Evolutionary conservation across 2,329 filamentous ascomycete genomes (phyloP), one percentile per base, ranked within the genome.

Genomic region (Venturia oleaginea): DNA sequence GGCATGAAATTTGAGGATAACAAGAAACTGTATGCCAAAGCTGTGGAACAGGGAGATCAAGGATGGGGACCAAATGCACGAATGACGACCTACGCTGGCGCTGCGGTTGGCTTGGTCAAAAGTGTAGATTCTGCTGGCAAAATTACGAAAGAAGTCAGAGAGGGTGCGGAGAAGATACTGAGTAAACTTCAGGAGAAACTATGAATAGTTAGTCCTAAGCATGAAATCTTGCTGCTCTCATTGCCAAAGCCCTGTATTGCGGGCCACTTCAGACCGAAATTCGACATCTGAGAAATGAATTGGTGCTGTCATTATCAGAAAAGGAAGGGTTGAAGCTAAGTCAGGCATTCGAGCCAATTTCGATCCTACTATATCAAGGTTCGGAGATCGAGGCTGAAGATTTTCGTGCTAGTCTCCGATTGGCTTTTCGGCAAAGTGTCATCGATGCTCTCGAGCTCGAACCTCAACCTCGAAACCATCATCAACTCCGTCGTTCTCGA

Each of bases 21-120:
- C 60, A 77, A 76, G 69, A 72, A 69, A 63, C 65, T 78, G 66
- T 80, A 80, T 71, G 71, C 78, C 40, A 74, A 79, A 67, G 84
- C 83, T 46, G 69, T 81, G 69, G 72, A 77, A 2, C 81, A 84
- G 72, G 74, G 72, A 6, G 65, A 67, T 51, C 24, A 38, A 30
- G 65, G 82, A 60, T 81, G 83, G 81, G 84, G 83, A 30, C 74
- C 74, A 0, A 72, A 79, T 11, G 83, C 79, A 4, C 77, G 85
- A 65, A 75, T 87, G 76, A 85, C 83, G 4, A 83, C 83, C 11
- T 88, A 86, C 77, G 84, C 83, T 17, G 85, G 86, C 4, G 82
- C 82, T 24, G 85, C 80, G 0, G 81, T 88, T 17, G 86, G 86
- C 0, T 74, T 88, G 66, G 77, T 87, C 2, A 81, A 73, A 57